These are phyloP conservation scores for Bacterosira constricta DNA, from an alignment of 108 stramenopile species.

Conservation along the genomic window DNA sequence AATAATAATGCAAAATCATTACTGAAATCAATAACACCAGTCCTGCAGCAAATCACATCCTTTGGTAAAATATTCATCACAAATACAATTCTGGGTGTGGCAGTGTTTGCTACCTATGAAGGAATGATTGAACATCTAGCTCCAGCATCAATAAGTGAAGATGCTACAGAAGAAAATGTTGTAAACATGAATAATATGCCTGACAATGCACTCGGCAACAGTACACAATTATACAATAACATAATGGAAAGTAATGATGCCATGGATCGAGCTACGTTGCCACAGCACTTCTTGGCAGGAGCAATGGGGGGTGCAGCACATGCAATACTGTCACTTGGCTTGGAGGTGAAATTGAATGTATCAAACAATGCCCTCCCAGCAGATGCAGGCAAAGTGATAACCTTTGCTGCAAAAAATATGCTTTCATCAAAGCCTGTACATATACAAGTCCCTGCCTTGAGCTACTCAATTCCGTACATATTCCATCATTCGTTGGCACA, in stretches of 20 bases:
- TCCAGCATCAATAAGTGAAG: too few relatives aligned
- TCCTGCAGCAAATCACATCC: constrained; percentile 8
- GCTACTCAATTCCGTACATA: constrained; percentile 16
- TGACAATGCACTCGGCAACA: too few relatives aligned
- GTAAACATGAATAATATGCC: too few relatives aligned
- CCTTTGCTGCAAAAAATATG: background rate
- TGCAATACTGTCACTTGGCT: constrained; percentile 37
- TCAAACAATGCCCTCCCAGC: background rate
- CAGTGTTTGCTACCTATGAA: constrained; percentile 70
- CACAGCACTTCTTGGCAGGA: constrained; percentile 58
- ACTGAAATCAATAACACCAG: background rate
- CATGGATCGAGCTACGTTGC: constrained; percentile 42
- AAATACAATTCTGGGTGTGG: constrained; percentile 72
- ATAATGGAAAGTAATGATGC: constrained; percentile 19
- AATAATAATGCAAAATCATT: background rate
- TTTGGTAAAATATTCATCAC: constrained; percentile 36
- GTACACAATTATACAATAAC: background rate
- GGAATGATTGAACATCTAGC: constrained; percentile 39
- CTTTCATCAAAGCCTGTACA: background rate
- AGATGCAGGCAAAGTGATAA: background rate
- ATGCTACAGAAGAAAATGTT: background rate
- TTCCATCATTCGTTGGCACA: constrained; percentile 69
- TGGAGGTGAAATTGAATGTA: constrained; percentile 16
- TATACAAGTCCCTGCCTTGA: constrained; percentile 16
- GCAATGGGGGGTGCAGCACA: constrained; percentile 52